These are phyloP conservation scores for Cyclostephanos tholiformis DNA, from an alignment of 108 stramenopile genomes.

Conservation along the genomic window DNA sequence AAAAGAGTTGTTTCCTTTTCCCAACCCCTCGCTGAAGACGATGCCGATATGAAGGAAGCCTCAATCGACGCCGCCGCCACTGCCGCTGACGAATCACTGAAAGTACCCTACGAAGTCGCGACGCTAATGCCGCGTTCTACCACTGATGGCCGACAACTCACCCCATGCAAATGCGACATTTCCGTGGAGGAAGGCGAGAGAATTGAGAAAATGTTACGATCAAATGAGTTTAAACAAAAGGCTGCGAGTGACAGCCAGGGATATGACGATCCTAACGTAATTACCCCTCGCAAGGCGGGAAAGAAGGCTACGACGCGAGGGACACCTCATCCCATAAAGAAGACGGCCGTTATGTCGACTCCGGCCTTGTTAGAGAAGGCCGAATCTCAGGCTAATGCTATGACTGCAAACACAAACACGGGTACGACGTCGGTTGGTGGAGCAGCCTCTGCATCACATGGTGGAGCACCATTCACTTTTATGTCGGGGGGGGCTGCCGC, in stretches of 20 bases:
- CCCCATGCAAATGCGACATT: slow-evolving; percentile 7
- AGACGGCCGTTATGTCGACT: background rate
- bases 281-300: slow-evolving; percentile 5
- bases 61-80: background rate
- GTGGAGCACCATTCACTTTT: slow-evolving; percentile 37
- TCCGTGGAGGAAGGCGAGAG: background rate
- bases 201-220: slow-evolving; percentile 3
- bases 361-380: slow-evolving; percentile 5
- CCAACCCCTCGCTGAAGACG: background rate
- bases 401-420: background rate
- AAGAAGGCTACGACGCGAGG: slow-evolving; percentile 6
- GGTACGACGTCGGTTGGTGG: slow-evolving; percentile 3
- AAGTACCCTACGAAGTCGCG: slow-evolving; percentile 8
- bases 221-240: background rate
- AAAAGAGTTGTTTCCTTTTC: background rate
- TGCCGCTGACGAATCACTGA: background rate
- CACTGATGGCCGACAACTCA: background rate
- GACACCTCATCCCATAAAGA: slow-evolving; percentile 23
- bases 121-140: slow-evolving; percentile 6
- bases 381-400: background rate
- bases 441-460: background rate
- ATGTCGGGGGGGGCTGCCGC: slow-evolving; percentile 41
- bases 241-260: background rate
- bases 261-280: slow-evolving; percentile 7
- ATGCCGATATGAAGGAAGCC: background rate